Conservation (phyloP, 768 basidiomycete genomes). For the Suillus plorans region DNA sequence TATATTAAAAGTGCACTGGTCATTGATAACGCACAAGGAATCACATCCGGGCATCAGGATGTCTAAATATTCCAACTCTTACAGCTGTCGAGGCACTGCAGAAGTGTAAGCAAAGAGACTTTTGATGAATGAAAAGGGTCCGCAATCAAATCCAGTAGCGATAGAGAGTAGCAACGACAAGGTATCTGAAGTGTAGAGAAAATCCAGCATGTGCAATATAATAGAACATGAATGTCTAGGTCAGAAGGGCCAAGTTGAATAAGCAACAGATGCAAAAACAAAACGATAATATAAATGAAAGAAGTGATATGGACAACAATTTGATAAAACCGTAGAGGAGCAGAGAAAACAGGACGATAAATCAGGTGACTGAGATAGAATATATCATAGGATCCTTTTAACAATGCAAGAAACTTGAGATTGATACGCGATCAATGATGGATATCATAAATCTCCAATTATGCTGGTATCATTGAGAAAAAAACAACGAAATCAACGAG, state of each 20-base stretch:
- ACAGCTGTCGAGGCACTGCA: not conserved
- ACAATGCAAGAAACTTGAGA: not conserved
- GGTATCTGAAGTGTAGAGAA: not conserved
- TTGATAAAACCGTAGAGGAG: not conserved
- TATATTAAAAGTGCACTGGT: not conserved
- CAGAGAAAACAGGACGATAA: not conserved
- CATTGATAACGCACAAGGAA: not conserved
- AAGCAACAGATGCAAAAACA: not conserved
- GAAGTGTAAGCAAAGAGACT: conserved; percentile 1
- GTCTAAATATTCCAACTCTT: not conserved
- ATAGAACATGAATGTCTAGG: not conserved
- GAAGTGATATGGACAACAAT: conserved; percentile 17
- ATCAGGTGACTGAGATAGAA: not conserved
- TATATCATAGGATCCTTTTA: not conserved
- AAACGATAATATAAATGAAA: not conserved
- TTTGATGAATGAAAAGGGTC: not conserved
- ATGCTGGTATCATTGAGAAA: not conserved
- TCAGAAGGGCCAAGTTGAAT: not conserved
- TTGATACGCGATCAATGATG: not conserved
- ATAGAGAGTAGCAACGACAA: not conserved
- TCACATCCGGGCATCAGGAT: not conserved
- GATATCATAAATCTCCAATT: not conserved
- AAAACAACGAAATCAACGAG: not conserved
- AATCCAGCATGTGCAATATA: not conserved
- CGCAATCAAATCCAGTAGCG: conserved; percentile 11